Base-by-base conservation (phyloP, 1,284 basidiomycete genomes). In the Tausonia pullulans region DNA sequence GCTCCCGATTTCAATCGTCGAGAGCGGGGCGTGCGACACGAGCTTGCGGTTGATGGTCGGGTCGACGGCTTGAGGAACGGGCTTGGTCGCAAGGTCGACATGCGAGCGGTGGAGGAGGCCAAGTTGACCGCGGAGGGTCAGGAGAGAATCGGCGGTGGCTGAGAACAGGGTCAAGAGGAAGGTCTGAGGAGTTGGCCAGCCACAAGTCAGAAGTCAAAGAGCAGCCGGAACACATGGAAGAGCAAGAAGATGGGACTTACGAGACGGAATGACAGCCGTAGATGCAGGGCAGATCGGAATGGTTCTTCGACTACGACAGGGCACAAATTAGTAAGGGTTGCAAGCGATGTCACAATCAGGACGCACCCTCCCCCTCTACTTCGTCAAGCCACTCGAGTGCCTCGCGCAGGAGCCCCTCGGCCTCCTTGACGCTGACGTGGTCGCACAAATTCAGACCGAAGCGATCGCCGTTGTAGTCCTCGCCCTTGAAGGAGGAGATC, bases 381-480 rank as follows among this genome's bases (percentile, higher is more conserved):
- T 51, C 58, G 10, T 3, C 27, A 5, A 90, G 59, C 78, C 77
- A 76, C 70, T 75, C 11, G 77, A 76, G 71, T 0, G 81, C 87
- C 11, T 81, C 80, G 58, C 88, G 84, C 10, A 93, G 74, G 63
- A 79, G 78, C 6, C 78, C 75, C 3, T 87, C 65, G 41, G 86
- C 75, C 58, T 81, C 79, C 61, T 79, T 78, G 5, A 82, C 79
- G 41, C 83, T 81, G 13, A 84, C 74, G 5, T 80, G 80, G 73
- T 92, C 90, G 43, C 85, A 77, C 16, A 90, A 77, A 1, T 83
- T 84, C 0, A 88, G 80, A 41, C 88, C 88, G 69, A 84, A 85
- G 77, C 90, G 91, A 68, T 91, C 88, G 66, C 83, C 81, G 69
- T 87, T 84, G 83, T 85, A 90, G 71, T 91, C 90, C 79, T 93